Base-by-base conservation (phyloP, 306 rosid species). In the Citrullus colocynthis region DNA sequence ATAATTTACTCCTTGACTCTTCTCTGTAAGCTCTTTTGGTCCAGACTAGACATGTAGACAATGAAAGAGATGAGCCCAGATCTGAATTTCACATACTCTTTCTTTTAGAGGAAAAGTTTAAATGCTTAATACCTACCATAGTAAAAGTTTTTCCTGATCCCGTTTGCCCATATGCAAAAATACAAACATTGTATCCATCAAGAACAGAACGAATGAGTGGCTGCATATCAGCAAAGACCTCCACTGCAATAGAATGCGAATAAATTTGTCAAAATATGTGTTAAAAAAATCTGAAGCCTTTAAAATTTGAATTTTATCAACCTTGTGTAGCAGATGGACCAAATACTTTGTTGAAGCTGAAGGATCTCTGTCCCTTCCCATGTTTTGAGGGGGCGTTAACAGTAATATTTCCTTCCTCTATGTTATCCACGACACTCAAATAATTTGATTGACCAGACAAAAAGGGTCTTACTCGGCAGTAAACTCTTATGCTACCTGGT, bases 381-480 rank as follows among this genome's bases (percentile, higher is more conserved):
- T 91, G 88, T 82, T 83, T 90, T 55, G 97, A 89, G 9, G 97
- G 91, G 74, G 91, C 58, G 79, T 24, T 88, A 71, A 94, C 82
- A n/a, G 92, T 87, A 85, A 94, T 90, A 75, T 51, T 88, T 80
- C 95, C 98, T 54, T 94, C 96, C 88, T 90, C 96, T 85, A 90
- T 89, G 73, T 80, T 85, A 77, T 89, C 93, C 84, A 94, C 95
- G 11, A 87, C 66, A 85, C 97, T 94, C 67, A 63, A 54, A 83
- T 80, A 80, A 75, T 82, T 90, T 85, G 86, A 79, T 79, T 85
- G 89, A 66, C 81, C 85, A 57, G 96, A 42, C 82, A 94, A 85
- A 83, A 91, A 94, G 60, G 98, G 98, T 80, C 98, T 91, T 78
- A 94, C 96, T 79, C 98, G 90, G 83, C 98, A 94, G 78, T 94